phyloP scores from a whole-genome alignment of 805 yeast species.

The Pichia nakasei region DNA sequence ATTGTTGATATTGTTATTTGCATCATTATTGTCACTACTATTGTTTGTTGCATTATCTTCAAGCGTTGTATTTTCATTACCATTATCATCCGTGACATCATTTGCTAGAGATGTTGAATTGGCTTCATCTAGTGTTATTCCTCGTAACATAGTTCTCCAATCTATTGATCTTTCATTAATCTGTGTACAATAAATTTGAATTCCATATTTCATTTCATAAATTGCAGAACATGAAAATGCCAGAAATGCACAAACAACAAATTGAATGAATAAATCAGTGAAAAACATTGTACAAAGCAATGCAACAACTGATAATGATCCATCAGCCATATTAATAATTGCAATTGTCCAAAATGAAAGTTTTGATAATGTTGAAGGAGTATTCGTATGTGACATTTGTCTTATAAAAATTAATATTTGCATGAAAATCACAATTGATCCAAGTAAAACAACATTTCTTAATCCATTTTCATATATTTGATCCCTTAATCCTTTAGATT shows the following conservation, averaged over 20 bases:
- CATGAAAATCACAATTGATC: constrained; percentile 35
- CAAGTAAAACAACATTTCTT: constrained; percentile 34
- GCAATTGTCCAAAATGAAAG: constrained; percentile 64
- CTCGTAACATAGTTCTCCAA: constrained; percentile 58
- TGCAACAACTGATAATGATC: constrained; percentile 54
- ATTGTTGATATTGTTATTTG: not conserved
- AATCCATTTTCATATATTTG: constrained; percentile 36
- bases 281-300: constrained; percentile 49
- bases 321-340: constrained; percentile 59
- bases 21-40: constrained; percentile 8
- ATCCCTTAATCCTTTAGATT: constrained; percentile 44
- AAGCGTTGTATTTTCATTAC: constrained; percentile 12
- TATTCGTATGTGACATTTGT: constrained; percentile 63
- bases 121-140: constrained; percentile 39
- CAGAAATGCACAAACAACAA: constrained; percentile 61
- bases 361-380: constrained; percentile 73
- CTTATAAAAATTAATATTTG: constrained; percentile 52
- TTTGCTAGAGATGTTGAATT: too few relatives aligned
- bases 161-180: constrained; percentile 61
- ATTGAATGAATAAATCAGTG: constrained; percentile 52
- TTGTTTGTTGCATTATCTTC: not conserved
- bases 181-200: constrained; percentile 60
- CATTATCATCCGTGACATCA: constrained; percentile 1
- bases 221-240: constrained; percentile 62
- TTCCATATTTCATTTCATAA: constrained; percentile 68